Percentiles rank a stretch among this genome's conserved stretches.
Evolutionary conservation across 768 basidiomycete species (phyloP).

Genomic region (Leccinum arenicola): DNA sequence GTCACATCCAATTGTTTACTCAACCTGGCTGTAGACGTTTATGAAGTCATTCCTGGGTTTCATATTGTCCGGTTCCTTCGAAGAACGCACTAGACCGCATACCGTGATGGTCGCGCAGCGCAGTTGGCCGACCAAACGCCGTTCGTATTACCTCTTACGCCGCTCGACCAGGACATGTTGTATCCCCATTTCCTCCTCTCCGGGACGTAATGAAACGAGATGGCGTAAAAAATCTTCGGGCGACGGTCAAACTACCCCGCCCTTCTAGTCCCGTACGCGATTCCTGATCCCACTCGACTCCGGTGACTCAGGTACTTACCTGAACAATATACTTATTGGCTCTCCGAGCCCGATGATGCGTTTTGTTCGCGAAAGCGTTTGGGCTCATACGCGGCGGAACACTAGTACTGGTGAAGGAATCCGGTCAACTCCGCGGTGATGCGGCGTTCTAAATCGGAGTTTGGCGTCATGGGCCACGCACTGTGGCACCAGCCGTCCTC

Average conservation of each 20-base stretch:
- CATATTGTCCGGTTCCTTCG: not conserved
- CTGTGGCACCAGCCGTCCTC: not conserved
- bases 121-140: slow-evolving; percentile 7
- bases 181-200: not conserved
- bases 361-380: not conserved
- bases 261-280: slow-evolving; percentile 8
- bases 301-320: not conserved
- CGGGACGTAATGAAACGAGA: slow-evolving; percentile 15
- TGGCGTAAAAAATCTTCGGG: not conserved
- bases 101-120: not conserved
- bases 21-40: not conserved
- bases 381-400: not conserved
- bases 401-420: not conserved
- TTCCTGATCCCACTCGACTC: not conserved
- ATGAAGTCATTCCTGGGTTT: slow-evolving; percentile 7
- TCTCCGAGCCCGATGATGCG: not conserved
- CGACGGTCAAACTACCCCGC: not conserved
- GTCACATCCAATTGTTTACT: not conserved
- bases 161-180: not conserved
- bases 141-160: slow-evolving; percentile 6
- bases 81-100: not conserved
- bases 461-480: not conserved
- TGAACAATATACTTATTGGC: not conserved
- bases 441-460: not conserved
- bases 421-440: not conserved